Percentiles rank a stretch among this genome's conserved stretches.
These are phyloP conservation scores for Thelonectria discophora DNA, from an alignment of 2,329 filamentous ascomycete genomes.

Conservation along the genomic window DNA sequence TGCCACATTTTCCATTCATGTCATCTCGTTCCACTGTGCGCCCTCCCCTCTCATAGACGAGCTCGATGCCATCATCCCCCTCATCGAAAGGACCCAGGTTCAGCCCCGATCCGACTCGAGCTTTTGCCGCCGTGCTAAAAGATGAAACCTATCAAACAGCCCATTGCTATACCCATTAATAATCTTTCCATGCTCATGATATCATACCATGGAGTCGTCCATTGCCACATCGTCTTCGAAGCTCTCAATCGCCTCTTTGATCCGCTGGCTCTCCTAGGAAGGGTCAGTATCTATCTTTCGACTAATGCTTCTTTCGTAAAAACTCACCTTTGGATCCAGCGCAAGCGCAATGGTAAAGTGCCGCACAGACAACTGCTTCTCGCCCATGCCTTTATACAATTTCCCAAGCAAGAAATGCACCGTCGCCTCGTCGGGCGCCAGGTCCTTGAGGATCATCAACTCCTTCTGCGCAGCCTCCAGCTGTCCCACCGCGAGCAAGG, in stretches of 20 bases:
- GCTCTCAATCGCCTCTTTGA: conserved; percentile 96
- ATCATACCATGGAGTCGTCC: conserved; percentile 69
- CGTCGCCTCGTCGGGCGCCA: conserved; percentile 93
- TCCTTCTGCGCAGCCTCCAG: conserved; percentile 80
- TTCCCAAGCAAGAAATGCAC: conserved; percentile 95
- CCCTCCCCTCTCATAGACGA: neutral
- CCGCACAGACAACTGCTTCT: conserved; percentile 82
- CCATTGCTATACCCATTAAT: conserved; percentile 33
- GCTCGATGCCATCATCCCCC: neutral
- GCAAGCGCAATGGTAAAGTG: conserved; percentile 96
- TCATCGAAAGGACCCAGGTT: conserved; percentile 4
- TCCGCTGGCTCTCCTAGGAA: conserved; percentile 84
- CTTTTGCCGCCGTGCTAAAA: conserved; percentile 27
- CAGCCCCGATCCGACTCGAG: neutral
- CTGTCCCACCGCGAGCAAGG: conserved; percentile 78
- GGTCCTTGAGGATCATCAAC: conserved; percentile 85
- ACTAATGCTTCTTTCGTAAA: neutral
- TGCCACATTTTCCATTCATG: conserved; percentile 45
- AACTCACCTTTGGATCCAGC: conserved; percentile 89
- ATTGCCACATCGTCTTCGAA: conserved; percentile 82
- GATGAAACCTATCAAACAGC: conserved; percentile 30
- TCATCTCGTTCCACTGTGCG: conserved; percentile 28
- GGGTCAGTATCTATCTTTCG: conserved; percentile 18
- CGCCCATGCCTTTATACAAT: conserved; percentile 76
- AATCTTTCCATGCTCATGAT: conserved; percentile 40